A percentile compares a stretch with the other conserved stretches of the same genome.
These are phyloP conservation scores for Nicotiana undulata DNA, from an alignment of 257 asterid species.

Conservation along the genomic window DNA sequence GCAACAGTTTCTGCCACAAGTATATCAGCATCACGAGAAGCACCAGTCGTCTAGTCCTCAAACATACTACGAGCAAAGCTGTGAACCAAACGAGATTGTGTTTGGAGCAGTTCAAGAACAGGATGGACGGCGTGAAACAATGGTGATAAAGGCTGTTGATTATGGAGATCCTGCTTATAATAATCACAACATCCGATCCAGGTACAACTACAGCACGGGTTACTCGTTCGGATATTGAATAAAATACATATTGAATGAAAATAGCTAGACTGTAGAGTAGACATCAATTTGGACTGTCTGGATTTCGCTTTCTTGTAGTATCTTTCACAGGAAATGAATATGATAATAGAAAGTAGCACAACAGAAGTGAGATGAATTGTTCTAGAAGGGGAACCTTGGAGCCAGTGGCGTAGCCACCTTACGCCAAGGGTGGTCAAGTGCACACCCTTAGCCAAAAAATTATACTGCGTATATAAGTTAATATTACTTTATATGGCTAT, in stretches of 20 bases:
- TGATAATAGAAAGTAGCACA: background rate
- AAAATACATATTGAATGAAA: background rate
- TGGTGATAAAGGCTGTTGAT: conserved; percentile 84
- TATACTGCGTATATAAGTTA: too few species aligned
- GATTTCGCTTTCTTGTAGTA: background rate
- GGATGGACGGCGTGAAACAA: conserved; percentile 62
- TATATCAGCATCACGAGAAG: conserved; percentile 57
- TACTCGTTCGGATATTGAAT: conserved; percentile 58
- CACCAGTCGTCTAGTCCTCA: conserved; percentile 55
- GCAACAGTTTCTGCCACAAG: background rate
- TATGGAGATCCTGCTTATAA: conserved; percentile 50
- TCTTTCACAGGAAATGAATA: background rate
- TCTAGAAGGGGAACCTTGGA: too few species aligned
- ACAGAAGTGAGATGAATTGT: background rate
- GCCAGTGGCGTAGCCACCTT: too few species aligned
- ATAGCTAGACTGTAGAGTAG: background rate
- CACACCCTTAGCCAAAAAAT: too few species aligned
- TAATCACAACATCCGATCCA: conserved; percentile 45
- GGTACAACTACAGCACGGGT: conserved; percentile 58
- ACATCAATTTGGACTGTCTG: background rate
- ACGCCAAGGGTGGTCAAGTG: too few species aligned
- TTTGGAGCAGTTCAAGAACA: conserved; percentile 93
- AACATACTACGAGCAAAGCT: conserved; percentile 50
- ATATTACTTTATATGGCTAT: too few species aligned
- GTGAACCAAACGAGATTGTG: conserved; percentile 74